A percentile compares a stretch with the other conserved stretches of the same genome.
These are phyloP conservation scores for Aphanomyces stellatus DNA, from an alignment of 352 stramenopile species.

Conservation along the genomic window DNA sequence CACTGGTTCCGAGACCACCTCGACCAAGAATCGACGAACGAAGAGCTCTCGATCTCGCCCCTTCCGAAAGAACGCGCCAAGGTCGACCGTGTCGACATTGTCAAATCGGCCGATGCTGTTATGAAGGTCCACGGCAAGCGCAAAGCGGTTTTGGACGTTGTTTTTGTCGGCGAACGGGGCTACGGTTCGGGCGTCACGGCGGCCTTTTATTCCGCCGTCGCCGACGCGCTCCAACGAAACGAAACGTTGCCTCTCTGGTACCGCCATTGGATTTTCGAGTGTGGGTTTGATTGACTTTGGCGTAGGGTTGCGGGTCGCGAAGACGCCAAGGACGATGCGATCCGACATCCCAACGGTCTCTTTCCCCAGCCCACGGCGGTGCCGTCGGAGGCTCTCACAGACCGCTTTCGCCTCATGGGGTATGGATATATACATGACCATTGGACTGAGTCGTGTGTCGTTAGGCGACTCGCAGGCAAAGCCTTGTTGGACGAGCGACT, in stretches of 20 bases:
- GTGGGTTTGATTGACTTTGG: background rate
- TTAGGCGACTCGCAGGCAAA: slow-evolving; percentile 53
- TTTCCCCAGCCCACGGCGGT: slow-evolving; percentile 55
- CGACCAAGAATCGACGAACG: slow-evolving; percentile 45
- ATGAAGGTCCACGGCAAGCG: slow-evolving; percentile 84
- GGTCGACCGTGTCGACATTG: slow-evolving; percentile 60
- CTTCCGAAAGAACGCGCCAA: slow-evolving; percentile 84
- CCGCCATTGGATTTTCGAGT: background rate
- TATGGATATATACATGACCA: background rate
- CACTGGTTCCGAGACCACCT: slow-evolving; percentile 62
- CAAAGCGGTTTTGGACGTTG: slow-evolving; percentile 73
- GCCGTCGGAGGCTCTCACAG: slow-evolving; percentile 30
- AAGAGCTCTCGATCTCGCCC: slow-evolving; percentile 73
- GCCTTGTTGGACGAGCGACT: slow-evolving; percentile 75
- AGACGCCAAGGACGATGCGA: slow-evolving; percentile 26
- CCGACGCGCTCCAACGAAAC: slow-evolving; percentile 46
- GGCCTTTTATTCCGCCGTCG: slow-evolving; percentile 75
- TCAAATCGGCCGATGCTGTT: slow-evolving; percentile 62
- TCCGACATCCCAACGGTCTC: slow-evolving; percentile 69
- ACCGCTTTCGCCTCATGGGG: slow-evolving; percentile 77
- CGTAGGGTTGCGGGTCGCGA: slow-evolving; percentile 1
- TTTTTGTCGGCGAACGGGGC: slow-evolving; percentile 78
- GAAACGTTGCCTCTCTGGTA: background rate
- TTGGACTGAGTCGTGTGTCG: background rate
- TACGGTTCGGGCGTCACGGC: slow-evolving; percentile 80